Conservation (phyloP, 352 stramenopile genomes). For the Globisporangium heterothallicum region DNA sequence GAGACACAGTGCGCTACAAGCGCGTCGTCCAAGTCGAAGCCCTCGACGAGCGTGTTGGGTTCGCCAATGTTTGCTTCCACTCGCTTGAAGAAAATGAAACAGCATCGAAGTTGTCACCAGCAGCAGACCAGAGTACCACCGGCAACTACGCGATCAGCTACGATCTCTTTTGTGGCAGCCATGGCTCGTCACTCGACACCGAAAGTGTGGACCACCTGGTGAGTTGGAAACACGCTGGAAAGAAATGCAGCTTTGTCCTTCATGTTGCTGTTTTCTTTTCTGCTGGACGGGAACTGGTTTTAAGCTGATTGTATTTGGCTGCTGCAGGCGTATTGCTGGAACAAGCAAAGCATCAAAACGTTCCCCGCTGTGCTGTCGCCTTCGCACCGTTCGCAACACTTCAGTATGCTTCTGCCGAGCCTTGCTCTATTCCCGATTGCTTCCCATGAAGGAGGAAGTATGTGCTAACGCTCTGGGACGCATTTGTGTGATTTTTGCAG, state of each 20-base stretch:
- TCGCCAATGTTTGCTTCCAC: constrained; percentile 22
- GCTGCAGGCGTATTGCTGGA: constrained; percentile 39
- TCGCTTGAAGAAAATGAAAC: constrained; percentile 3
- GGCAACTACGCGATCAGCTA: constrained; percentile 5
- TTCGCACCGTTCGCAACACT: constrained; percentile 14
- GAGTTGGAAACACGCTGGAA: too few species aligned
- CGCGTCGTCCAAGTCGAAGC: constrained; percentile 12
- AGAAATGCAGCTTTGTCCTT: background rate
- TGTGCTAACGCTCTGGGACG: background rate
- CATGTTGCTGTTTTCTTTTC: background rate
- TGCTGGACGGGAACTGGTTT: background rate
- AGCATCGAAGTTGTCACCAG: background rate
- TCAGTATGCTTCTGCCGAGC: background rate
- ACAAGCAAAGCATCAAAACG: constrained; percentile 16
- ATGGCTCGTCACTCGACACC: constrained; percentile 8
- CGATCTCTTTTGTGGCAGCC: constrained; percentile 23
- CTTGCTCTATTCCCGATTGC: too few species aligned
- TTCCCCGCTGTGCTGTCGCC: constrained; percentile 17
- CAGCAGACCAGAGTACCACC: background rate
- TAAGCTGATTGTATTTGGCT: background rate
- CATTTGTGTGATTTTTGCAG: constrained; percentile 12
- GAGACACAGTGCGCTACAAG: background rate
- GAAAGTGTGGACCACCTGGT: constrained; percentile 27
- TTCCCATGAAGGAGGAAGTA: too few species aligned
- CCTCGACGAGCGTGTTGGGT: constrained; percentile 7